Evolutionary conservation across 2,329 filamentous ascomycete genomes (phyloP).

Genomic region (Tolypocladium album): DNA sequence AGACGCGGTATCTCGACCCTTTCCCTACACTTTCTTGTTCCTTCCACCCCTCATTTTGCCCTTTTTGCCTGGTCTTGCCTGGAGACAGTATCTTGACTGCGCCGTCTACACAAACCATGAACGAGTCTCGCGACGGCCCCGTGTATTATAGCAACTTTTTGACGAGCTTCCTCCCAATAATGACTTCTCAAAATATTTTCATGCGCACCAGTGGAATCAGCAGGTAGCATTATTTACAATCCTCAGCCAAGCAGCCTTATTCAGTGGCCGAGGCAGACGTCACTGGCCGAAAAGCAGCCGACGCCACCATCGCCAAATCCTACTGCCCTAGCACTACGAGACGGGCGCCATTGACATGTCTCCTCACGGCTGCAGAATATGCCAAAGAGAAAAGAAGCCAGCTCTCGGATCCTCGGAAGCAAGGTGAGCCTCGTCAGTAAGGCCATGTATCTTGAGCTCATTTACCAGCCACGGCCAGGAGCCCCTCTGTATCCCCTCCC

Average conservation of each 20-base stretch:
- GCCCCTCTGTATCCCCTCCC: background rate
- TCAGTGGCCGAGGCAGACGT: background rate
- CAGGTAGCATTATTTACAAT: background rate
- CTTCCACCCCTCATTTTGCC: too few relatives aligned
- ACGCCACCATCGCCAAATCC: too few relatives aligned
- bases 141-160: background rate
- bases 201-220: background rate
- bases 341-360: too few relatives aligned
- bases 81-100: background rate
- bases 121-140: background rate
- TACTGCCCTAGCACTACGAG: too few relatives aligned
- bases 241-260: background rate
- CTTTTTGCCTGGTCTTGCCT: too few relatives aligned
- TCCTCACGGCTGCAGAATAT: background rate
- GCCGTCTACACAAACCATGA: background rate
- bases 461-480: too few relatives aligned
- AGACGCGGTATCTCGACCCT: background rate
- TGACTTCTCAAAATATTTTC: background rate
- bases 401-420: background rate
- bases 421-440: background rate
- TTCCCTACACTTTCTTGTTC: too few relatives aligned
- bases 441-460: background rate
- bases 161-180: background rate
- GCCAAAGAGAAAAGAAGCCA: background rate
- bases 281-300: background rate